phyloP scores from a whole-genome alignment of 2,329 filamentous ascomycete species.

The Graphiopsis chlorocephala region DNA sequence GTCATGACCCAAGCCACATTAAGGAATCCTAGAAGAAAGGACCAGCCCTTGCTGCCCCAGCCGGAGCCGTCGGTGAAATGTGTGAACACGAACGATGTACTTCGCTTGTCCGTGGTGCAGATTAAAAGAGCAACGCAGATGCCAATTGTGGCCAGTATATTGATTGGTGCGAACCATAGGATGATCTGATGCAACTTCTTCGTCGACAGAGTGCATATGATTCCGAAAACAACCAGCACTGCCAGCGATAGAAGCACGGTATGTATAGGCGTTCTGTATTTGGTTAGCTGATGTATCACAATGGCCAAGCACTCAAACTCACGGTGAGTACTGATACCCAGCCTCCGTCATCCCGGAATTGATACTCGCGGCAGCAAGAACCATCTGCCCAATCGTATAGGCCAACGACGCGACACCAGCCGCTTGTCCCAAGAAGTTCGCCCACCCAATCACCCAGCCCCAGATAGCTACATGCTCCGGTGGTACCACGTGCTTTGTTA shows the following conservation, averaged over 20 bases:
- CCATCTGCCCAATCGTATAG: constrained; percentile 56
- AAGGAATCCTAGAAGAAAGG: constrained; percentile 60
- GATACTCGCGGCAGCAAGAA: constrained; percentile 61
- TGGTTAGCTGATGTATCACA: constrained; percentile 9
- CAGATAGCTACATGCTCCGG: constrained; percentile 56
- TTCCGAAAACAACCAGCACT: constrained; percentile 54
- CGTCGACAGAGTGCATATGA: constrained; percentile 63
- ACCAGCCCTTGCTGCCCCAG: constrained; percentile 55
- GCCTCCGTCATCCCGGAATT: constrained; percentile 54
- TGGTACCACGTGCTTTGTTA: constrained; percentile 62
- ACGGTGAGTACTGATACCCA: constrained; percentile 57
- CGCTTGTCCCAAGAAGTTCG: constrained; percentile 49
- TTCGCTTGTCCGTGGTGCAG: constrained; percentile 58
- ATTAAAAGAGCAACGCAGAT: constrained; percentile 60
- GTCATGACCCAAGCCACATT: constrained; percentile 62
- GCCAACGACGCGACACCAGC: constrained; percentile 52
- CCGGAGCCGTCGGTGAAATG: constrained; percentile 51
- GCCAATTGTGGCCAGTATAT: constrained; percentile 58
- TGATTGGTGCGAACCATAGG: constrained; percentile 65
- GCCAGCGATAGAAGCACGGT: constrained; percentile 58
- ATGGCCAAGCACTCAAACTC: constrained; percentile 29
- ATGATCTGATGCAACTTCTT: constrained; percentile 59
- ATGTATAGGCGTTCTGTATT: constrained; percentile 53
- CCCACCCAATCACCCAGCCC: constrained; percentile 49
- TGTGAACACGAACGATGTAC: constrained; percentile 49